Evolutionary conservation across 129 eudicot species (phyloP).

Genomic region (Flaveria linearis): DNA sequence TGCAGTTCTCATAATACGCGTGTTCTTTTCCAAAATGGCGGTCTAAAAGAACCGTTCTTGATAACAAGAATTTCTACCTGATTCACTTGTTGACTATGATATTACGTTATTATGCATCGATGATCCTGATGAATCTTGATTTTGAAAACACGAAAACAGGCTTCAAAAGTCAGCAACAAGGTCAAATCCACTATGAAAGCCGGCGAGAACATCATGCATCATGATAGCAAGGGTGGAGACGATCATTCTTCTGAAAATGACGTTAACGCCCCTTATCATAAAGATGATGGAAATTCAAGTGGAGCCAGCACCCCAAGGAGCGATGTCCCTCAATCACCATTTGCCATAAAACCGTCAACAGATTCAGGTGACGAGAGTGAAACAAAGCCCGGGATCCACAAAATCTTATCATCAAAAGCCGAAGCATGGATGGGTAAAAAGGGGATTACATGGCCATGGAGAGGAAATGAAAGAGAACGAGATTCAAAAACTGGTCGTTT

Average conservation of each 20-base stretch:
- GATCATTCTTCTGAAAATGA: conserved; percentile 55
- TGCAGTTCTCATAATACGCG: neutral
- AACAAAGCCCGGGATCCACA: conserved; percentile 51
- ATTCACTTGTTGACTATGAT: neutral
- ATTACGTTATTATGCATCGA: neutral
- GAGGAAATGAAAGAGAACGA: conserved; percentile 66
- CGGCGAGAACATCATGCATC: conserved; percentile 33
- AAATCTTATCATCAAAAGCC: conserved; percentile 65
- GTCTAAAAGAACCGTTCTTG: neutral
- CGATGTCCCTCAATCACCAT: conserved; percentile 49
- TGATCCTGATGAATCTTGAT: conserved; percentile 28
- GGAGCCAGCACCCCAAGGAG: conserved; percentile 94
- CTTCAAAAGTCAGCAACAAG: conserved; percentile 81
- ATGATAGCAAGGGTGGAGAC: conserved; percentile 63
- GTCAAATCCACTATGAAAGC: conserved; percentile 65
- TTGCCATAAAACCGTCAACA: conserved; percentile 31
- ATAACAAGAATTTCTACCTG: neutral
- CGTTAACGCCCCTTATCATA: conserved; percentile 39
- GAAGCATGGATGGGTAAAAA: conserved; percentile 91
- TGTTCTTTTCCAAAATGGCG: too few relatives aligned
- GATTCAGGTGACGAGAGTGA: conserved; percentile 62
- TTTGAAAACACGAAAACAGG: conserved; percentile 39
- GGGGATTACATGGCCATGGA: conserved; percentile 92
- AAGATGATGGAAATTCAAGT: conserved; percentile 72
- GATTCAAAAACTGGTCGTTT: conserved; percentile 50